Evolutionary conservation across 306 rosid species (phyloP), one percentile per base, ranked within the genome.

Genomic region (Malus sieversii): DNA sequence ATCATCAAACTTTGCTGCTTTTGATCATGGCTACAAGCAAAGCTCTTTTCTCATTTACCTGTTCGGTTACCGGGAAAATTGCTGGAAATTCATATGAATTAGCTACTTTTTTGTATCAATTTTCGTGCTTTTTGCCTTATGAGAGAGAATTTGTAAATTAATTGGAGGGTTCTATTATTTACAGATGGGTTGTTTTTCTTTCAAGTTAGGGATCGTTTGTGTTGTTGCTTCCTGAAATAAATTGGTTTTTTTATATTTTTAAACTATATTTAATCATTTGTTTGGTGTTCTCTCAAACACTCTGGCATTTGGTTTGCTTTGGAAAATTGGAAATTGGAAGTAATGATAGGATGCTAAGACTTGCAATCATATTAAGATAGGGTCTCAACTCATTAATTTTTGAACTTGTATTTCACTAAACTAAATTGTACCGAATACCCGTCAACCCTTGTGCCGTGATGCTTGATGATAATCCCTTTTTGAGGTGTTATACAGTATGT

Each of bases 81-180:
- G 58, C 52, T 68, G 57, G 38, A 58, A 53, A 22, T 35, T 72
- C 32, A 60, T 67, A 38, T 42, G 10, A 67, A 48, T 22, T 64
- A 58, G 76, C 45, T 19, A 8, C 29, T n/a, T 72, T 35, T 57
- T 57, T 9, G 15, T 23, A 9, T 48, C 40, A 5, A 13, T 67
- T 65, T 48, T 18, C 19, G 1, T 11, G 30, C 63, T 58, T 69
- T 63, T 53, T 51, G 69, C 59, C 32, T 59, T 65, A 14, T 70
- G 57, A n/a, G 63, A 25, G 27, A 61, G 25, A 2, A 68, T 69
- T 63, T 32, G 80, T 69, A 46, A 77, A 70, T 74, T 82, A 69
- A 73, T 68, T 75, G 60, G 77, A 74, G 81, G 73, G 68, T 77
- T 67, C 85, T 27, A 19, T 62, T 66, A 61, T 51, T 73, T 59